Conservation (phyloP, 768 basidiomycete genomes). For the Amanita brunnescens region DNA sequence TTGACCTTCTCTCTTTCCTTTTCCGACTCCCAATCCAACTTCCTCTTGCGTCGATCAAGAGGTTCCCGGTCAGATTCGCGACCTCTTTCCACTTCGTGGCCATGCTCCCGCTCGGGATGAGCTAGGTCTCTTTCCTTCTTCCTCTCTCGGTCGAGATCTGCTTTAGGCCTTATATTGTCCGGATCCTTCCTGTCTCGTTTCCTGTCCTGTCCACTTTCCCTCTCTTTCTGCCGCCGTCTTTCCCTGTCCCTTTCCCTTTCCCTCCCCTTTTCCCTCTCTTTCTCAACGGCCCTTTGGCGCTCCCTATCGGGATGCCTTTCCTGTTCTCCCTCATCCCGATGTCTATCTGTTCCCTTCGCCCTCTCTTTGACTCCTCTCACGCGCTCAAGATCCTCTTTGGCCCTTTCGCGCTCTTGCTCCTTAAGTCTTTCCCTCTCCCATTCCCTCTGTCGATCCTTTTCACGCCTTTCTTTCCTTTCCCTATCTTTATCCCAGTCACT, state of each 20-base stretch:
- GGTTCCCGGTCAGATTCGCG: slow-evolving; percentile 8
- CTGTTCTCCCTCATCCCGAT: slow-evolving; percentile 5
- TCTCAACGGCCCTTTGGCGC: slow-evolving; percentile 10
- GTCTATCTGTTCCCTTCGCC: slow-evolving; percentile 1
- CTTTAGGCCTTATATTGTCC: background rate
- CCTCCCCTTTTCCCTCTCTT: slow-evolving; percentile 15
- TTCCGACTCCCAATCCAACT: slow-evolving; percentile 11
- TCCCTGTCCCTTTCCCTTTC: slow-evolving; percentile 12
- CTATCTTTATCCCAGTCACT: slow-evolving; percentile 14
- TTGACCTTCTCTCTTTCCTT: slow-evolving; percentile 10
- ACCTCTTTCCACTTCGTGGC: slow-evolving; percentile 2
- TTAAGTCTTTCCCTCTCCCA: slow-evolving; percentile 2
- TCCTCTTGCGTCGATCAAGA: slow-evolving; percentile 9
- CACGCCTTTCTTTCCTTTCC: slow-evolving; percentile 10
- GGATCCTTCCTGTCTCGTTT: slow-evolving; percentile 12
- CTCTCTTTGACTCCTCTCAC: slow-evolving; percentile 6
- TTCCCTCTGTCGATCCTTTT: slow-evolving; percentile 10
- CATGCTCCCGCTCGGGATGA: slow-evolving; percentile 3
- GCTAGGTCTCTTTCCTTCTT: slow-evolving; percentile 4
- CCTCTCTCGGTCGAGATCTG: slow-evolving; percentile 12
- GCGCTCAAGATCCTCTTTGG: slow-evolving; percentile 8
- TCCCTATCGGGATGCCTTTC: slow-evolving; percentile 4
- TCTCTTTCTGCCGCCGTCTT: slow-evolving; percentile 14
- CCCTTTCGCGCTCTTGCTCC: slow-evolving; percentile 7
- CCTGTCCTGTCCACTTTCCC: slow-evolving; percentile 19